These are phyloP conservation scores for Phylloporus sp. DNA, from an alignment of 768 basidiomycete species.

Conservation along the genomic window DNA sequence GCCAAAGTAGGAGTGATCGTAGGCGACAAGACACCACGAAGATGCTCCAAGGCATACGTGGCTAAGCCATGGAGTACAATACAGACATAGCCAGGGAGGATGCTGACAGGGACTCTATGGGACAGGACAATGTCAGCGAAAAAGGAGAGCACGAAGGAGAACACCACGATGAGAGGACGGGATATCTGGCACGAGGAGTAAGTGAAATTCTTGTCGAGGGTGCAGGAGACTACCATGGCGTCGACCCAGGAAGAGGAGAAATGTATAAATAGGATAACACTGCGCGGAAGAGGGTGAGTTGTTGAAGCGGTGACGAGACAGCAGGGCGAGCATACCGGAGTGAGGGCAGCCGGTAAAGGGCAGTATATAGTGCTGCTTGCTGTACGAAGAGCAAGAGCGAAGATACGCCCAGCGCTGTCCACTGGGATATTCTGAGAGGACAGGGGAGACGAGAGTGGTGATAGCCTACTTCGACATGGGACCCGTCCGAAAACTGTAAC, in stretches of 20 bases:
- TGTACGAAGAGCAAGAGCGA: constrained; percentile 66
- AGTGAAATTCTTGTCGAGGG: constrained; percentile 34
- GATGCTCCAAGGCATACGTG: constrained; percentile 60
- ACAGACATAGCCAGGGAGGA: constrained; percentile 63
- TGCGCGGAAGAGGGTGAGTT: constrained; percentile 25
- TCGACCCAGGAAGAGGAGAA: constrained; percentile 66
- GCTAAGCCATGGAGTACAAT: constrained; percentile 54
- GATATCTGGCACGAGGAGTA: constrained; percentile 37
- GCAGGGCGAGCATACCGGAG: constrained; percentile 47
- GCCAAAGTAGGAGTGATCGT: constrained; percentile 54
- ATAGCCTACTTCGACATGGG: constrained; percentile 53
- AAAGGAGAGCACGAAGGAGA: constrained; percentile 52
- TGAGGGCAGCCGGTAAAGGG: constrained; percentile 62
- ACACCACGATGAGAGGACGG: constrained; percentile 42
- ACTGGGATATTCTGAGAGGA: constrained; percentile 38
- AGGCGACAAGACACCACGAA: constrained; percentile 51
- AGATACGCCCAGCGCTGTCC: constrained; percentile 64
- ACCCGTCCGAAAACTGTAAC: constrained; percentile 49
- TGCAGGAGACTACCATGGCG: constrained; percentile 43
- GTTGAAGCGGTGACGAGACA: not conserved
- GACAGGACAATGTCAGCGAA: constrained; percentile 48
- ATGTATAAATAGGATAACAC: constrained; percentile 65
- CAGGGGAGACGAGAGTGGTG: constrained; percentile 2
- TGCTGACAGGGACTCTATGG: constrained; percentile 34
- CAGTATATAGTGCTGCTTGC: constrained; percentile 61